Percentiles rank a stretch among this genome's conserved stretches.
These are phyloP conservation scores for Pseudonitzschia multiseries DNA, from an alignment of 108 stramenopile species.

Conservation along the genomic window DNA sequence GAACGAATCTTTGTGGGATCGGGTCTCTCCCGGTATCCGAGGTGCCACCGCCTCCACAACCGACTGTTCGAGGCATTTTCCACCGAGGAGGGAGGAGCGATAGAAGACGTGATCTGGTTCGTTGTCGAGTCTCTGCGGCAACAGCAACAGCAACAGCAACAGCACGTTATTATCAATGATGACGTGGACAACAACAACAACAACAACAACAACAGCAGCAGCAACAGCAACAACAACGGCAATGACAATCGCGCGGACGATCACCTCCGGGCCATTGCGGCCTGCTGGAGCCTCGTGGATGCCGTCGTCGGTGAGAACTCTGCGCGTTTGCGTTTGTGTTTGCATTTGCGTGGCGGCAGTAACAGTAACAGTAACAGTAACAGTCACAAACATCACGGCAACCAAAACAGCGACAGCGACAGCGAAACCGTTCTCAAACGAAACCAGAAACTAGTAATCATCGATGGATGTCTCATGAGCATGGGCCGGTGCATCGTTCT, in stretches of 20 bases:
- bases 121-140: neutral
- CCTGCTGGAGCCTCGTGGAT: neutral
- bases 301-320: neutral
- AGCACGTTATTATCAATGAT: no score
- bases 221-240: no score
- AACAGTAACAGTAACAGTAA: neutral
- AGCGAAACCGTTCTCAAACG: neutral
- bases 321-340: no score
- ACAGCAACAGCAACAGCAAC: no score
- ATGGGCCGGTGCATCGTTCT: neutral
- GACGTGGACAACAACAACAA: no score
- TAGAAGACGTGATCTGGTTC: neutral
- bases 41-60: neutral
- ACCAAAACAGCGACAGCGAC: neutral
- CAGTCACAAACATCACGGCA: neutral
- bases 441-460: neutral
- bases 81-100: neutral
- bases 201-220: no score
- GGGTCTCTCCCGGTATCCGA: neutral
- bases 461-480: neutral
- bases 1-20: neutral
- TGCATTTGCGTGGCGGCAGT: neutral
- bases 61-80: neutral
- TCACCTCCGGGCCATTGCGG: neutral
- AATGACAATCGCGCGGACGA: no score